Evolutionary conservation across 768 basidiomycete species (phyloP).

Genomic region (Phylloporus sp.): DNA sequence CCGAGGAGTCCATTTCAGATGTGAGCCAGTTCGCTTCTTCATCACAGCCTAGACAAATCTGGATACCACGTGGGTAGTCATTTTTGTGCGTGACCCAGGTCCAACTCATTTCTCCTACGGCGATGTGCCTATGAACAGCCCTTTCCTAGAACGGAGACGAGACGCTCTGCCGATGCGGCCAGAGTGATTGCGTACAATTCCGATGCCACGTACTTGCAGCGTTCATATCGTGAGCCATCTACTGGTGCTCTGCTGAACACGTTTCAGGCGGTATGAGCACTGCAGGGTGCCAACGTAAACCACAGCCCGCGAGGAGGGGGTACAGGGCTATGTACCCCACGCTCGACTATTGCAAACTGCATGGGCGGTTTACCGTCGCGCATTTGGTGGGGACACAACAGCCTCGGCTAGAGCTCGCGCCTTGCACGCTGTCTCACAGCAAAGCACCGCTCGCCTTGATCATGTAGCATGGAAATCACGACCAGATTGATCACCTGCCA

Average conservation of each 20-base stretch:
- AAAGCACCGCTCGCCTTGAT: slow-evolving; percentile 16
- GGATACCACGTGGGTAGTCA: slow-evolving; percentile 17
- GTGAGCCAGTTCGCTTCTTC: slow-evolving; percentile 23
- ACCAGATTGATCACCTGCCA: slow-evolving; percentile 14
- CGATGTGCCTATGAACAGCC: slow-evolving; percentile 9
- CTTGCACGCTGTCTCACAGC: slow-evolving; percentile 20
- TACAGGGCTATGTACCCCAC: slow-evolving; percentile 15
- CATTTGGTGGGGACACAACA: slow-evolving; percentile 4
- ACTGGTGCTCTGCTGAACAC: slow-evolving; percentile 13
- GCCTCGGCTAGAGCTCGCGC: slow-evolving; percentile 12
- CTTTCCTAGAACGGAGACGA: slow-evolving; percentile 20
- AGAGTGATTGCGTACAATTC: slow-evolving; percentile 16
- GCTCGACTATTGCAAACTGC: slow-evolving; percentile 16
- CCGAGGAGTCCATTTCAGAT: slow-evolving; percentile 12
- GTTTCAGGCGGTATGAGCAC: slow-evolving; percentile 22
- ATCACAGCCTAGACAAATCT: neutral
- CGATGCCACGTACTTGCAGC: slow-evolving; percentile 24
- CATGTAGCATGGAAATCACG: slow-evolving; percentile 22
- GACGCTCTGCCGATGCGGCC: slow-evolving; percentile 20
- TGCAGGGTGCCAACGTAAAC: slow-evolving; percentile 28
- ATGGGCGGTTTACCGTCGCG: slow-evolving; percentile 14
- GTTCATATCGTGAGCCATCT: slow-evolving; percentile 21
- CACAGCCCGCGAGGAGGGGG: slow-evolving; percentile 25
- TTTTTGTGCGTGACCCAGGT: neutral
- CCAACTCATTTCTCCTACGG: slow-evolving; percentile 4